These are phyloP conservation scores for Yamadazyma epiphylla DNA, from an alignment of 1,139 yeast species.

Conservation along the genomic window DNA sequence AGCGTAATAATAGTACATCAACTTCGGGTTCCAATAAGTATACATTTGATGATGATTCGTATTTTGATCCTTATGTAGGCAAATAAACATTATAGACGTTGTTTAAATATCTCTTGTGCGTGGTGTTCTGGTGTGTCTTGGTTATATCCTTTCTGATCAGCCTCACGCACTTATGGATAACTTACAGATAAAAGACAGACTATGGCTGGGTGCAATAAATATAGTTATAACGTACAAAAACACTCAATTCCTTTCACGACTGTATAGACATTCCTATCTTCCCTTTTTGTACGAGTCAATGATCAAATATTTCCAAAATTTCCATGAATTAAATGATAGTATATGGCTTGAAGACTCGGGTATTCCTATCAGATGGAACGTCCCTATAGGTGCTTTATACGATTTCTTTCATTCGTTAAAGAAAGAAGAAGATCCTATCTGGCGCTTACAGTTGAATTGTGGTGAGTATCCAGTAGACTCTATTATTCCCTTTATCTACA, in stretches of 20 bases:
- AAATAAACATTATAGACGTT: too few species aligned
- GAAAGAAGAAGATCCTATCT: conserved; percentile 15
- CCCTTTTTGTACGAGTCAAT: conserved; percentile 45
- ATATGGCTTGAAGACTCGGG: conserved; percentile 68
- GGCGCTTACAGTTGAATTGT: conserved; percentile 49
- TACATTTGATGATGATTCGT: conserved; percentile 2
- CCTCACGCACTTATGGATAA: background rate
- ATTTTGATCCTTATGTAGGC: background rate
- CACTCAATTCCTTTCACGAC: conserved; percentile 20
- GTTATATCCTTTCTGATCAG: too few species aligned
- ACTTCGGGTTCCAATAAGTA: background rate
- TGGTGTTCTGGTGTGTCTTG: too few species aligned
- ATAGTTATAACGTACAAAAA: conserved; percentile 22
- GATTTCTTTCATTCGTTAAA: conserved; percentile 41
- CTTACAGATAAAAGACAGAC: conserved; percentile 22
- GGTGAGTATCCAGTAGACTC: conserved; percentile 48
- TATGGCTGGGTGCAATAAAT: conserved; percentile 60
- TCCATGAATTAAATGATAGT: conserved; percentile 23
- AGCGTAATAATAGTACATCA: conserved; percentile 1
- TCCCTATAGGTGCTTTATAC: conserved; percentile 70
- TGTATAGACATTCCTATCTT: conserved; percentile 53
- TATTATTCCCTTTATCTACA: conserved; percentile 45
- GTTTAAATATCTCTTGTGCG: too few species aligned
- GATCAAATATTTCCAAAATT: conserved; percentile 36
- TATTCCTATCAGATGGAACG: conserved; percentile 70